Conservation (phyloP, 768 basidiomycete species). For the Erythrobasidium yunnanense region DNA sequence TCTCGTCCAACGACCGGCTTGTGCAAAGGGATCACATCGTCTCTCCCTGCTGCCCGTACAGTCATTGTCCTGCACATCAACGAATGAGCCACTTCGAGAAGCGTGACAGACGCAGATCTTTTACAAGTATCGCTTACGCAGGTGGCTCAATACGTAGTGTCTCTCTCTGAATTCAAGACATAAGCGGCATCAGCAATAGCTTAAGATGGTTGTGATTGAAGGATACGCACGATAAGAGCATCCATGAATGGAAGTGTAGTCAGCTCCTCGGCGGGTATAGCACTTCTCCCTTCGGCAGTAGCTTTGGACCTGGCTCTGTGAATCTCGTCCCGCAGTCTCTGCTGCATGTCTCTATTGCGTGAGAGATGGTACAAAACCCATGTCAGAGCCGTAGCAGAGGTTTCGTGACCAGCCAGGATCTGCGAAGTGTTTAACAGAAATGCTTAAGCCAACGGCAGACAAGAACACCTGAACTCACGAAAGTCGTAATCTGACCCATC, state of each 20-base stretch:
- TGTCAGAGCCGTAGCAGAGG: conserved; percentile 6
- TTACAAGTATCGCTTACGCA: not conserved
- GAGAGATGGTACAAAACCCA: conserved; percentile 20
- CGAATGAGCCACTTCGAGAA: not conserved
- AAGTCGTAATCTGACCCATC: conserved; percentile 12
- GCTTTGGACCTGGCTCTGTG: not conserved
- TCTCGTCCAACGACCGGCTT: conserved; percentile 26
- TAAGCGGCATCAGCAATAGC: not conserved
- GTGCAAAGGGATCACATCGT: conserved; percentile 63
- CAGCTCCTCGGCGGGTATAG: not conserved
- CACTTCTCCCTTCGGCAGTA: not conserved
- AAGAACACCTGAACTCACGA: too few species aligned
- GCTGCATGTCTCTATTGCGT: not conserved
- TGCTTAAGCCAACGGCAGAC: too few species aligned
- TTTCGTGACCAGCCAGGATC: conserved; percentile 26
- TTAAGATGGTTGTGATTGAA: not conserved
- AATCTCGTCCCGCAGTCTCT: conserved; percentile 13
- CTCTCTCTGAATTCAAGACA: not conserved
- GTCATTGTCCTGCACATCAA: conserved; percentile 50
- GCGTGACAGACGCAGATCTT: not conserved
- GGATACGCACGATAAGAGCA: conserved; percentile 6
- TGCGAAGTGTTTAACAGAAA: too few species aligned
- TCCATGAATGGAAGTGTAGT: conserved; percentile 21
- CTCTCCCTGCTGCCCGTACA: conserved; percentile 59
- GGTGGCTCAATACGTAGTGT: not conserved